Evolutionary conservation across 2,329 filamentous ascomycete species (phyloP), one percentile per base, ranked within the genome.

Genomic region (Diaporthe humulicola): DNA sequence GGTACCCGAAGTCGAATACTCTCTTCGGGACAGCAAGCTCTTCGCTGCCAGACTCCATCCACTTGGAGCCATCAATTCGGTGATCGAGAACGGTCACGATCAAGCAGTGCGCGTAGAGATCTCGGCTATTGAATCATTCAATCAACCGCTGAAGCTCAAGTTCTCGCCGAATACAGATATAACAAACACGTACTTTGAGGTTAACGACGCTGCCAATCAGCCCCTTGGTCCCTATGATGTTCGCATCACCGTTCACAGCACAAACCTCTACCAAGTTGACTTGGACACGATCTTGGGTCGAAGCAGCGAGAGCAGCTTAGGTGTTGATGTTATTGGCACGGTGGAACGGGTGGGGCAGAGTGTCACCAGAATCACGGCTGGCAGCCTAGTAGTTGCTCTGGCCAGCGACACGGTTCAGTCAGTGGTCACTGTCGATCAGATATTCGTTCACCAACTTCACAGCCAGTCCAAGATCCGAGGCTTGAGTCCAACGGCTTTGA

Each of bases 1-100:
- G 1, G 52, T 70, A 8, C 70, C 71, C 7, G 87, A 88, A 60
- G 80, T 82, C 1, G 88, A 90, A 74, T 90, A 85, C 75, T 83
- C 83, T 2, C 84, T 86, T 71, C 78, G 82, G 6, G 75, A 79
- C 2, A 83, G 83, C 3, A 79, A 78, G 36, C 71, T 89, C 4
- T 85, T 81, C 74, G 83, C 89, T 5, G 87, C 88, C 8, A 85
- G 88, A 5, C 80, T 90, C 2, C 78, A 81, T 57, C 84, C 86
- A 0, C 75, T 88, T 1, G 48, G 74, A 2, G 45, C 76, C 0
- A 77, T 90, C 38, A 90, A 90, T 75, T 78, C 78, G 7, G 74
- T 87, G n/a, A 84, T 90, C 2, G 87, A 89, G 76, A 71, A 75
- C 4, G 77, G 77, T 17, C 5, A n/a, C 3, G 52, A 74, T 5